Percentiles rank a stretch among this genome's conserved stretches.
Conservation (phyloP, 306 rosid species). For the Casuarina equisetifolia region DNA sequence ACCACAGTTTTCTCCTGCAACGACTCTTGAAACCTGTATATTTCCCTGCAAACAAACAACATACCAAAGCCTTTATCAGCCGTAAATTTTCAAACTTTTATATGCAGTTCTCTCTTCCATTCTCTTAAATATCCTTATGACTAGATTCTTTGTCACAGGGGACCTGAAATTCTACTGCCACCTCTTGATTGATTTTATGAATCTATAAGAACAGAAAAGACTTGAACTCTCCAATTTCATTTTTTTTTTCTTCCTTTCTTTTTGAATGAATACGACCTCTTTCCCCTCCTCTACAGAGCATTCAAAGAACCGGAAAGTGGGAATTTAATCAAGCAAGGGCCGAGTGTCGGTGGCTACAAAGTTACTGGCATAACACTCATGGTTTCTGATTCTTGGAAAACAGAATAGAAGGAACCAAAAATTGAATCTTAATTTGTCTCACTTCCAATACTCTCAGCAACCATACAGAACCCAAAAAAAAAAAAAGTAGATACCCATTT, state of each 20-base stretch:
- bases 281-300: background rate
- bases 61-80: constrained; percentile 18
- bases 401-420: background rate
- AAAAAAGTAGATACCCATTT: constrained; percentile 3
- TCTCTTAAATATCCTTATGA: background rate
- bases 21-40: constrained; percentile 61
- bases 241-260: background rate
- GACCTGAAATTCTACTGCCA: background rate
- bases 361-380: background rate
- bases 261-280: background rate
- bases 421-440: background rate
- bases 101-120: background rate
- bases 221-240: background rate
- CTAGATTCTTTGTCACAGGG: background rate
- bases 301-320: background rate
- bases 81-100: background rate
- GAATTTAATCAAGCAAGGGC: background rate
- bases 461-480: constrained; percentile 2
- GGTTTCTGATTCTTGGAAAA: background rate
- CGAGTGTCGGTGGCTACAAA: background rate
- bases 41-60: constrained; percentile 62
- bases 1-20: constrained; percentile 43
- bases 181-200: background rate
- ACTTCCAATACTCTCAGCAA: background rate
- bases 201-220: background rate